Percentiles rank a stretch among this genome's conserved stretches.
Evolutionary conservation across 192 early-diverging fungal species (phyloP).

Genomic region (Entomortierella lignicola): DNA sequence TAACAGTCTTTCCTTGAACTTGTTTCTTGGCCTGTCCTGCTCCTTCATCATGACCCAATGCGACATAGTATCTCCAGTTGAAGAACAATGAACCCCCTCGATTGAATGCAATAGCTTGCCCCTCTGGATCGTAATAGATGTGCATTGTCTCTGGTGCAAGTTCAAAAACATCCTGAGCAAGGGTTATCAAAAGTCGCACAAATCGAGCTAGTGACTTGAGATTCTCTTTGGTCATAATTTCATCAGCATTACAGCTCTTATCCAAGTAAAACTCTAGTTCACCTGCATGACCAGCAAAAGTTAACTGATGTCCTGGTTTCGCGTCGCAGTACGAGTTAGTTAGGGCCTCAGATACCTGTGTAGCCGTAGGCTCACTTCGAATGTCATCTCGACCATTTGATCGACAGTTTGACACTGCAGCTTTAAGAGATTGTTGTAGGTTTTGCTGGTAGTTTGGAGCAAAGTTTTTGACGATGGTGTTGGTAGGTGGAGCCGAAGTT

Average conservation of each 20-base stretch:
- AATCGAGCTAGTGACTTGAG: slow-evolving; percentile 53
- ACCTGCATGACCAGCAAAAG: slow-evolving; percentile 50
- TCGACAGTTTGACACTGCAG: slow-evolving; percentile 39
- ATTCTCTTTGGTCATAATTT: slow-evolving; percentile 53
- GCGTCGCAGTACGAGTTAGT: slow-evolving; percentile 63
- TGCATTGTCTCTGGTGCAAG: slow-evolving; percentile 68
- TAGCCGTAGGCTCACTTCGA: slow-evolving; percentile 19
- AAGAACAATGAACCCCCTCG: slow-evolving; percentile 81
- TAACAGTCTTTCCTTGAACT: slow-evolving; percentile 31
- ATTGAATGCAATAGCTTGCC: slow-evolving; percentile 85
- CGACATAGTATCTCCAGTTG: slow-evolving; percentile 83
- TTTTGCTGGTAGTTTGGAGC: slow-evolving; percentile 43
- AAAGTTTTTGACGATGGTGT: slow-evolving; percentile 34
- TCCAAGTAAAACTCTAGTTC: slow-evolving; percentile 54
- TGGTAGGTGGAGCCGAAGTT: slow-evolving; percentile 16
- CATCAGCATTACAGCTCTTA: slow-evolving; percentile 51
- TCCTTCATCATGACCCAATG: slow-evolving; percentile 65
- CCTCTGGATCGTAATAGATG: slow-evolving; percentile 80
- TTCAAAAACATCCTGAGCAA: slow-evolving; percentile 72
- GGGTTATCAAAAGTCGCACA: slow-evolving; percentile 50
- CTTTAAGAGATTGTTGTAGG: slow-evolving; percentile 31
- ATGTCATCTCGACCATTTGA: slow-evolving; percentile 48
- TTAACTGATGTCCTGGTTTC: slow-evolving; percentile 61
- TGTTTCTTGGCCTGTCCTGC: slow-evolving; percentile 10
- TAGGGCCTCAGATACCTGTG: slow-evolving; percentile 36